Evolutionary conservation across 2,329 filamentous ascomycete species (phyloP).

Genomic region (Trichoderma sp.): DNA sequence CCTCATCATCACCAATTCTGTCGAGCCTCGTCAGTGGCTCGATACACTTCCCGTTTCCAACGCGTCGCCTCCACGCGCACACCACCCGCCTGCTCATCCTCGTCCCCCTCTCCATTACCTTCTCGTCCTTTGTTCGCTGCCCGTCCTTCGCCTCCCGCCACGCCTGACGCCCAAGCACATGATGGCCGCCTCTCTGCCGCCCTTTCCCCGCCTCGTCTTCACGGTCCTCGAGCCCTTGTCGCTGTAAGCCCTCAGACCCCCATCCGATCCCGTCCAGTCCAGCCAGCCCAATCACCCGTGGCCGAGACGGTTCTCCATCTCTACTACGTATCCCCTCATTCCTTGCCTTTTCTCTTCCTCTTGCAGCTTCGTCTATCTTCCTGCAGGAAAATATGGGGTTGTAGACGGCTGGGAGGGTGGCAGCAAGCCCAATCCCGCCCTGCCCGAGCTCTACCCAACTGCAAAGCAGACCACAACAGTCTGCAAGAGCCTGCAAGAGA

Average conservation of each 20-base stretch:
- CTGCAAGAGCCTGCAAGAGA: not conserved
- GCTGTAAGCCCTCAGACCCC: constrained; percentile 52
- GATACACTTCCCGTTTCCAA: too few species aligned
- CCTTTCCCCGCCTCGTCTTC: constrained; percentile 66
- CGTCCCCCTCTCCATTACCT: not conserved
- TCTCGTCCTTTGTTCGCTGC: not conserved
- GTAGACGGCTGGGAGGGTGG: not conserved
- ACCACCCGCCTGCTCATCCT: not conserved
- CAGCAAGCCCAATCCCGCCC: not conserved
- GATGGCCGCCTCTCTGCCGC: constrained; percentile 65
- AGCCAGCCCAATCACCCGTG: not conserved
- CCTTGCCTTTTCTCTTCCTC: not conserved
- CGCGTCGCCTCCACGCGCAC: not conserved
- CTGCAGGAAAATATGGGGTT: constrained; percentile 10
- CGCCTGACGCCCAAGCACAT: constrained; percentile 10
- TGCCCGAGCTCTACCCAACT: not conserved
- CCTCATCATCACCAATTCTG: not conserved
- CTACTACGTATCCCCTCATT: not conserved
- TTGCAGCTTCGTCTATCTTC: not conserved
- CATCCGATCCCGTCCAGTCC: not conserved
- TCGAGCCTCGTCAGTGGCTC: too few species aligned
- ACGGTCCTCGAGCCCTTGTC: constrained; percentile 70
- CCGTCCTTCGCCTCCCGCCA: not conserved
- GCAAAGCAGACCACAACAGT: not conserved
- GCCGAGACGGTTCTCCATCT: not conserved